Conservation (phyloP, 2,329 filamentous ascomycete genomes). For the Sphaerulina musiva region DNA sequence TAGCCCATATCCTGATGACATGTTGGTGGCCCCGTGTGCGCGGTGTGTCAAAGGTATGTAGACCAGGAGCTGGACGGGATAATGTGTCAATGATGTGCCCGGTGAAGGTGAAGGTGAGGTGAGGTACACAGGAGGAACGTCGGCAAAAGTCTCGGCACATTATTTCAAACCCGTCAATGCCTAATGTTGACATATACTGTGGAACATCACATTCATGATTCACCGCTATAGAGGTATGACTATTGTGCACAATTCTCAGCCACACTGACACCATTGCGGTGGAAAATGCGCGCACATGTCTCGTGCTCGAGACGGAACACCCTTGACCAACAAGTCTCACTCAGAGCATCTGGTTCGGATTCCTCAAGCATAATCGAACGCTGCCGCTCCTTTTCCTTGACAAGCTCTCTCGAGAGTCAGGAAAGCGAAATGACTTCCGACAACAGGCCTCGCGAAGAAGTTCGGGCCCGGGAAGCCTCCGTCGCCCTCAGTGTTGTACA, state of each 20-base stretch:
- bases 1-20: constrained; percentile 79
- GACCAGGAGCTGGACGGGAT: background rate
- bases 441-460: constrained; percentile 77
- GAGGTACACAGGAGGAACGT: too few species aligned
- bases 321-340: too few species aligned
- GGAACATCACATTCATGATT: too few species aligned
- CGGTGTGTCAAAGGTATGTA: background rate
- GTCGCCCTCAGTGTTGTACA: constrained; percentile 72
- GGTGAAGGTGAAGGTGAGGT: background rate
- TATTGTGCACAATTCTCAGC: too few species aligned
- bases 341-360: background rate
- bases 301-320: too few species aligned
- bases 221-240: too few species aligned
- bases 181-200: too few species aligned
- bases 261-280: too few species aligned
- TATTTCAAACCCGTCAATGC: too few species aligned
- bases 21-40: constrained; percentile 35
- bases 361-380: constrained; percentile 16
- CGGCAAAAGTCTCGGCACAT: too few species aligned
- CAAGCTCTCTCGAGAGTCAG: constrained; percentile 76
- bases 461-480: constrained; percentile 67
- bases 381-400: constrained; percentile 23
- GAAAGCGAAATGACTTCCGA: constrained; percentile 80
- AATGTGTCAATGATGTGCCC: background rate
- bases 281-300: too few species aligned